Evolutionary conservation across 495 filamentous ascomycete species (phyloP).

Genomic region (Daldinia bambusicola): DNA sequence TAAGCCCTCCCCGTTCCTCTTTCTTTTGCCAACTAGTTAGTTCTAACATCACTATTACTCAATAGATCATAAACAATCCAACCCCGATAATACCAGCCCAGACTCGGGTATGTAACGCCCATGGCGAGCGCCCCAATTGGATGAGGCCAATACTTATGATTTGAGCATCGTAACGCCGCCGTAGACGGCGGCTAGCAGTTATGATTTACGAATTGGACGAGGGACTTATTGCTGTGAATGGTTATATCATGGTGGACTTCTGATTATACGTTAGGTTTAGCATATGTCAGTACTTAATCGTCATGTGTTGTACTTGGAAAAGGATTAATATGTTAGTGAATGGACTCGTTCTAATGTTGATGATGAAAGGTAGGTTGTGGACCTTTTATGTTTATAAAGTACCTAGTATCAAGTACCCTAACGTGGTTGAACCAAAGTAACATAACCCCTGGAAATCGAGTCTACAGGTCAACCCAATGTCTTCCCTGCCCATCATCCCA

Average conservation of each 20-base stretch:
- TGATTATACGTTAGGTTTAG: neutral
- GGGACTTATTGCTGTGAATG: neutral
- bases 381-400: neutral
- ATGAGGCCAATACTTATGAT: neutral
- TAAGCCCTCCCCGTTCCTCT: slow-evolving; percentile 9
- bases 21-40: neutral
- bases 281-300: neutral
- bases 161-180: neutral
- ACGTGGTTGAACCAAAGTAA: neutral
- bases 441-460: too few species aligned
- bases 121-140: neutral
- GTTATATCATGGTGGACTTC: neutral
- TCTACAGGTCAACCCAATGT: too few species aligned
- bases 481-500: too few species aligned
- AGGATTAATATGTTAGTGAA: neutral
- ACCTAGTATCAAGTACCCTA: too few species aligned
- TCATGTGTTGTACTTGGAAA: neutral
- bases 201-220: neutral
- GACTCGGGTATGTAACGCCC: slow-evolving; percentile 14
- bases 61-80: slow-evolving; percentile 25
- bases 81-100: neutral
- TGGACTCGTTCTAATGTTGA: neutral
- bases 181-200: neutral
- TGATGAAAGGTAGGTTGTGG: neutral
- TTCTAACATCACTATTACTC: neutral